Percentiles rank a stretch among this genome's conserved stretches.
Evolutionary conservation across 768 basidiomycete species (phyloP).

Genomic region (Austroboletus festivus): DNA sequence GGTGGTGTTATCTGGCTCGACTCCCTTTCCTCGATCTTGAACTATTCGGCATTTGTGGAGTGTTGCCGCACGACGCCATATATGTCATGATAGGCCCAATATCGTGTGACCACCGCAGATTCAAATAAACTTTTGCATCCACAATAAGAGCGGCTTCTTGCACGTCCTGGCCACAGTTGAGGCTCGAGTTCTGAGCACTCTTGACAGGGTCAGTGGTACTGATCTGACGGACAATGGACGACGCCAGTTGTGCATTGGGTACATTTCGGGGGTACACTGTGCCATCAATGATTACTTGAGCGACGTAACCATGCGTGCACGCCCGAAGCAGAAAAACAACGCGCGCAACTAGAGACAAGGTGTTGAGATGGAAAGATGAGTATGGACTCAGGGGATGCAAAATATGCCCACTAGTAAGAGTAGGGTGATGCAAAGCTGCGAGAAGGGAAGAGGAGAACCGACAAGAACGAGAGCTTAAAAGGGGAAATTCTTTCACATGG

Average conservation of each 20-base stretch:
- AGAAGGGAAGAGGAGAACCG: neutral
- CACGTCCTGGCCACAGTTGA: slow-evolving; percentile 62
- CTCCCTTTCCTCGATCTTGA: slow-evolving; percentile 65
- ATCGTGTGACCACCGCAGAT: slow-evolving; percentile 59
- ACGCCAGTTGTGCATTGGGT: slow-evolving; percentile 37
- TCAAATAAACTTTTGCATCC: slow-evolving; percentile 41
- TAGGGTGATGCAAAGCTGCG: neutral
- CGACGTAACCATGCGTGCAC: slow-evolving; percentile 44
- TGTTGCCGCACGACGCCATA: slow-evolving; percentile 59
- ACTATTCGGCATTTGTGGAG: slow-evolving; percentile 59
- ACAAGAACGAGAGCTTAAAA: neutral
- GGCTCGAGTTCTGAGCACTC: slow-evolving; percentile 50
- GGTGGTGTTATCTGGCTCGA: slow-evolving; percentile 31
- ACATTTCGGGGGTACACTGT: slow-evolving; percentile 41
- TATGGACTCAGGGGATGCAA: neutral
- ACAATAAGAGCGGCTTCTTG: slow-evolving; percentile 48
- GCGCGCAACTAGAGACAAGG: slow-evolving; percentile 4
- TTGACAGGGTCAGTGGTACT: slow-evolving; percentile 47
- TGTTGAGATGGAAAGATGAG: neutral
- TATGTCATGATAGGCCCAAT: slow-evolving; percentile 74
- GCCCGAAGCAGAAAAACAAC: slow-evolving; percentile 19
- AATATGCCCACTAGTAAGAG: neutral
- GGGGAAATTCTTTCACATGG: too few relatives aligned
- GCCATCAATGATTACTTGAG: slow-evolving; percentile 43
- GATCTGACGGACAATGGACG: slow-evolving; percentile 46